A percentile compares a stretch with the other conserved stretches of the same genome.
phyloP scores from a whole-genome alignment of 75 land plant species.

The Cunninghamia lanceolata region DNA sequence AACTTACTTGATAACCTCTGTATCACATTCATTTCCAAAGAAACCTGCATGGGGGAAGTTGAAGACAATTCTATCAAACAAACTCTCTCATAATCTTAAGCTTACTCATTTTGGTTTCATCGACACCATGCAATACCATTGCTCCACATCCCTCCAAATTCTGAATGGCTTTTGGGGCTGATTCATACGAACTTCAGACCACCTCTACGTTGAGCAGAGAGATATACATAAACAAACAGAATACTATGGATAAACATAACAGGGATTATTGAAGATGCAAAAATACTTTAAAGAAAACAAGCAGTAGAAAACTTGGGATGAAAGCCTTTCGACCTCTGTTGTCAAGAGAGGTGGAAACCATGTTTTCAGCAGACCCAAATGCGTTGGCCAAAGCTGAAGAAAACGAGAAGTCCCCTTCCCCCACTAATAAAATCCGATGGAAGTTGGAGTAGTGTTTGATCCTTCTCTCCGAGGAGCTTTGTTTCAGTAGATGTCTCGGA shows the following conservation, averaged over 20 bases:
- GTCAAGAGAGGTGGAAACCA: too few relatives aligned
- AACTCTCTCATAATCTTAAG: too few relatives aligned
- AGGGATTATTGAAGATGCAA: neutral
- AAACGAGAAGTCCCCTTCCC: too few relatives aligned
- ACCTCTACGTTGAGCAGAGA: neutral
- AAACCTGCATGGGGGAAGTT: conserved; percentile 12
- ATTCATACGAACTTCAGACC: neutral
- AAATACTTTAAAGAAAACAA: conserved; percentile 33
- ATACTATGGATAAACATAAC: neutral
- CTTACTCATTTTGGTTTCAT: too few relatives aligned
- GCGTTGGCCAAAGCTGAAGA: too few relatives aligned
- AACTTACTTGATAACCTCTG: neutral
- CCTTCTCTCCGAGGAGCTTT: too few relatives aligned
- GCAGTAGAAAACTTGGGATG: conserved; percentile 15
- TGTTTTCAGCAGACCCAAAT: too few relatives aligned
- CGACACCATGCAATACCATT: neutral
- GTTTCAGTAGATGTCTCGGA: too few relatives aligned
- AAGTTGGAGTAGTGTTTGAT: too few relatives aligned
- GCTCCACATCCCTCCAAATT: neutral
- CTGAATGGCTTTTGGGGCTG: neutral
- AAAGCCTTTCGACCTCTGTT: too few relatives aligned
- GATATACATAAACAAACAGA: neutral
- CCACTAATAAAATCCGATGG: too few relatives aligned
- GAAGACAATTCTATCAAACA: too few relatives aligned
- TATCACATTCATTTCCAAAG: conserved; percentile 18